phyloP scores from a whole-genome alignment of 768 basidiomycete genomes.

The Amanita brunnescens region DNA sequence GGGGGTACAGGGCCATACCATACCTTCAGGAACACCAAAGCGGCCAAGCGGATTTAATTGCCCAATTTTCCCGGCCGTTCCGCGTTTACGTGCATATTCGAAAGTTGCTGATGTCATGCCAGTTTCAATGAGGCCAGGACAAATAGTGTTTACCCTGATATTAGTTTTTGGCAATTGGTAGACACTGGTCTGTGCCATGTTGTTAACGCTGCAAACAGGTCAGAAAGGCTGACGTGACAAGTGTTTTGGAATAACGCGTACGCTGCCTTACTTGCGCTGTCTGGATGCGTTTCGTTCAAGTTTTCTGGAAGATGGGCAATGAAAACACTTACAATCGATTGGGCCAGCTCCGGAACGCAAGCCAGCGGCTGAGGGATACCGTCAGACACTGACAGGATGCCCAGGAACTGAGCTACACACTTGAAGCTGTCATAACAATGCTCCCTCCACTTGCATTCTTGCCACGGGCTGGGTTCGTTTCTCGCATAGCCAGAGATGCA shows the following conservation, averaged over 20 bases:
- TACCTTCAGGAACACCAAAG: conserved; percentile 77
- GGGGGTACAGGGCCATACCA: conserved; percentile 10
- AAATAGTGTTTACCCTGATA: conserved; percentile 84
- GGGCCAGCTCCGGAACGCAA: conserved; percentile 76
- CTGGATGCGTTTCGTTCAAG: conserved; percentile 25
- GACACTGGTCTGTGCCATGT: conserved; percentile 73
- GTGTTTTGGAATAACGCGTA: conserved; percentile 17
- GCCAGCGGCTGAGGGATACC: conserved; percentile 58
- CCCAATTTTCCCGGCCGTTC: conserved; percentile 70
- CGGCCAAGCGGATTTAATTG: conserved; percentile 78
- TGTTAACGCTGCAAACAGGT: conserved; percentile 57
- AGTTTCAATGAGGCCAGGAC: conserved; percentile 90
- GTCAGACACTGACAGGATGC: background rate
- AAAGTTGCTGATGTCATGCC: conserved; percentile 83
- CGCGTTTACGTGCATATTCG: conserved; percentile 65
- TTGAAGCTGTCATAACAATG: conserved; percentile 81
- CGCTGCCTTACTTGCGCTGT: conserved; percentile 93
- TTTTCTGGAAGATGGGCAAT: background rate
- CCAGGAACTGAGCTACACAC: conserved; percentile 29
- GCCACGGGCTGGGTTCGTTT: conserved; percentile 53
- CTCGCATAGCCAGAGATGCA: conserved; percentile 75
- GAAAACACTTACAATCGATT: conserved; percentile 55
- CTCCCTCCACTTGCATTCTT: conserved; percentile 69
- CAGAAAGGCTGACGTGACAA: background rate
- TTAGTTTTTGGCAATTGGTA: conserved; percentile 77